Conservation (phyloP, 805 yeast genomes). For the Vanderwaltozyma polyspora region DNA sequence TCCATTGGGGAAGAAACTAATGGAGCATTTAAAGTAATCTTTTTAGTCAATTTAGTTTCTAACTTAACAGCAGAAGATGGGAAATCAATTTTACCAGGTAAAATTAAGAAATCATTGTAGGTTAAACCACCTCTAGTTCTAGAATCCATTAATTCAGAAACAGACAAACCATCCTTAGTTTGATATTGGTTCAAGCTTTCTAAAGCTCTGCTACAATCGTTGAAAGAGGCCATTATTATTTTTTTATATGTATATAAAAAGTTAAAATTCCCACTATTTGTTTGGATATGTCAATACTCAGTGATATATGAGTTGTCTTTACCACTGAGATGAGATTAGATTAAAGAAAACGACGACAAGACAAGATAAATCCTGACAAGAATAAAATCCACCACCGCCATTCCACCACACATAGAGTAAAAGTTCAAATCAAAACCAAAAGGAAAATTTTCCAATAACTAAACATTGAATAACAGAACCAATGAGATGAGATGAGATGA, state of each 20-base stretch:
- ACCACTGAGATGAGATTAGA: no score
- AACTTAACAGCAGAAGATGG: conserved; percentile 67
- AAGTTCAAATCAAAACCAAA: no score
- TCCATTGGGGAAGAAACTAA: conserved; percentile 99
- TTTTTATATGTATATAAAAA: background rate
- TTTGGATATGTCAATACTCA: no score
- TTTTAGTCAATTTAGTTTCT: conserved; percentile 83
- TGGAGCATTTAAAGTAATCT: conserved; percentile 84
- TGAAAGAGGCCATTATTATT: conserved; percentile 13
- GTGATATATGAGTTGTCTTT: no score
- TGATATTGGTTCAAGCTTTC: conserved; percentile 54
- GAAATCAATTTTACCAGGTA: conserved; percentile 90
- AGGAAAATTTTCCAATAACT: no score
- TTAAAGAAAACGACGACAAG: no score
- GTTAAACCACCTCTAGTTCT: conserved; percentile 88
- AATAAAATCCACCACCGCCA: no score
- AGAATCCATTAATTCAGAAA: conserved; percentile 81
- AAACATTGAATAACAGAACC: no score
- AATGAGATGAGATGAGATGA: no score
- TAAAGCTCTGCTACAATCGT: conserved; percentile 51
- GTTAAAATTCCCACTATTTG: background rate
- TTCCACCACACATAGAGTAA: no score
- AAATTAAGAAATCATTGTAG: conserved; percentile 87
- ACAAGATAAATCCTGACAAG: no score
- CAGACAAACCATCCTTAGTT: conserved; percentile 75